Evolutionary conservation across 2,329 filamentous ascomycete species (phyloP).

Genomic region (Colletotrichum sp.): DNA sequence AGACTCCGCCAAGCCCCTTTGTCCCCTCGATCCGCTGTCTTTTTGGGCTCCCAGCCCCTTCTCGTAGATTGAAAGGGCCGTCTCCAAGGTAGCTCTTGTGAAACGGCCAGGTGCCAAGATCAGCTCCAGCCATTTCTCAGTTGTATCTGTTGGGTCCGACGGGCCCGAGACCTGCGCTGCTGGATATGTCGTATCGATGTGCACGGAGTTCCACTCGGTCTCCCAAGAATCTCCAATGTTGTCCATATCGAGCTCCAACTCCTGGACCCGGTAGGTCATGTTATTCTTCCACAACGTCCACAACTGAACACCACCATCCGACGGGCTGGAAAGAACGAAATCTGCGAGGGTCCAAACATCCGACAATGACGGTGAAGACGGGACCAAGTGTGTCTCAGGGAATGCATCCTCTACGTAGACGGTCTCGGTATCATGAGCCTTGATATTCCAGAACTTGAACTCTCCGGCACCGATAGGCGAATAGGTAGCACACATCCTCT

Average conservation of each 20-base stretch:
- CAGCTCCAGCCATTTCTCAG: conserved; percentile 85
- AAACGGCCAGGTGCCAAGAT: conserved; percentile 87
- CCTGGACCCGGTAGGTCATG: conserved; percentile 76
- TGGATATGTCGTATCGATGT: conserved; percentile 61
- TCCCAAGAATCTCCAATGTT: conserved; percentile 67
- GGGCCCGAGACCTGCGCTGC: conserved; percentile 63
- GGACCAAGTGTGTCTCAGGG: conserved; percentile 65
- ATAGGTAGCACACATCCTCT: conserved; percentile 74
- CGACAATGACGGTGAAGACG: conserved; percentile 72
- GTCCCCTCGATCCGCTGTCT: conserved; percentile 46
- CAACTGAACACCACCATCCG: conserved; percentile 62
- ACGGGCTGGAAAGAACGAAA: conserved; percentile 67
- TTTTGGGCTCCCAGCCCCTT: conserved; percentile 58
- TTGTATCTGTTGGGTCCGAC: conserved; percentile 71
- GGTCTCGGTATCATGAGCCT: conserved; percentile 67
- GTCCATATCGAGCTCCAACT: conserved; percentile 73
- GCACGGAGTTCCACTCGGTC: conserved; percentile 73
- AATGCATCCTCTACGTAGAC: conserved; percentile 76
- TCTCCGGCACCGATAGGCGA: conserved; percentile 86
- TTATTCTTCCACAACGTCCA: conserved; percentile 90
- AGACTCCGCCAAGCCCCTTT: conserved; percentile 72
- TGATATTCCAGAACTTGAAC: conserved; percentile 92
- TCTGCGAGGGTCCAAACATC: conserved; percentile 83
- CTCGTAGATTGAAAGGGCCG: conserved; percentile 82
- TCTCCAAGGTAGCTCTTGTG: conserved; percentile 79